These are phyloP conservation scores for Saccharomycopsis crataegensis DNA, from an alignment of 1,139 yeast genomes.

Conservation along the genomic window DNA sequence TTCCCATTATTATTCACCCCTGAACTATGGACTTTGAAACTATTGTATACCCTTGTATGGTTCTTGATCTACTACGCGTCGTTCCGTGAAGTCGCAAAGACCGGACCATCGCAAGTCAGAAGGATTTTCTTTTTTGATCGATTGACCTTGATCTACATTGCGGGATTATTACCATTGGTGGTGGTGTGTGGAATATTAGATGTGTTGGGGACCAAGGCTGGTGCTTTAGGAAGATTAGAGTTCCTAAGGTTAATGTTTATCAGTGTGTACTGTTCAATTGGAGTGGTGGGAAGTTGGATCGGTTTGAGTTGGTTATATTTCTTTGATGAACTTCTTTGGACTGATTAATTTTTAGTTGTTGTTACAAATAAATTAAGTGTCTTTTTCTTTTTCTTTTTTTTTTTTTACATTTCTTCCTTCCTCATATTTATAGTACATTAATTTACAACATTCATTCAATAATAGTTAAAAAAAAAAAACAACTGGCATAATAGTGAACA, in stretches of 20 bases:
- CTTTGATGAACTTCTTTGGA: conserved; percentile 64
- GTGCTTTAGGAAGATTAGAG: conserved; percentile 46
- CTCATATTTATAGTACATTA: background rate
- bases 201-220: conserved; percentile 41
- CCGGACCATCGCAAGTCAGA: conserved; percentile 34
- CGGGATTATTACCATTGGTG: conserved; percentile 63
- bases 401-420: background rate
- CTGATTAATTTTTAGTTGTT: background rate
- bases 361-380: background rate
- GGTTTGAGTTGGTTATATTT: conserved; percentile 86
- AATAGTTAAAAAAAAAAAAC: background rate
- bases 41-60: conserved; percentile 80
- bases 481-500: background rate
- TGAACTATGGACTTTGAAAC: conserved; percentile 71
- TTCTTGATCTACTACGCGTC: conserved; percentile 68
- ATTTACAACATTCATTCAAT: background rate
- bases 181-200: conserved; percentile 48
- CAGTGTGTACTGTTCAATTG: conserved; percentile 81
- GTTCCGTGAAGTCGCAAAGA: conserved; percentile 57
- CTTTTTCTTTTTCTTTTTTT: no score
- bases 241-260: conserved; percentile 75
- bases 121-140: conserved; percentile 65
- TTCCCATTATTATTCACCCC: conserved; percentile 84
- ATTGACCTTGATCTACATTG: conserved; percentile 55
- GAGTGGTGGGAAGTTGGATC: conserved; percentile 82